Base-by-base conservation (phyloP, 2,329 filamentous ascomycete species). In the Allantophomopsis lycopodina region DNA sequence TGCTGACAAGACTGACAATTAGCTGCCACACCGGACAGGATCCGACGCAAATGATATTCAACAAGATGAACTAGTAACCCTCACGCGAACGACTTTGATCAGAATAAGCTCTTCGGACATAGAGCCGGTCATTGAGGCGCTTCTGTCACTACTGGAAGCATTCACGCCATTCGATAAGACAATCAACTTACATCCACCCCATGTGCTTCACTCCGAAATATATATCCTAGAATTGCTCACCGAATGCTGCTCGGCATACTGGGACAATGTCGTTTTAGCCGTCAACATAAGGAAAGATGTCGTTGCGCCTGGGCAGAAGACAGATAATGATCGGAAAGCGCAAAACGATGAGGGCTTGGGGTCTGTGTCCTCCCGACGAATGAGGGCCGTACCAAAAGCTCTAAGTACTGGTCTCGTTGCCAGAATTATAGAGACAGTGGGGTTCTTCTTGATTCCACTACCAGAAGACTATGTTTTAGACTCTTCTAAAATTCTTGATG, bases 21-120 rank as follows among this genome's bases (percentile, higher is more conserved):
- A 78, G 75, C 69, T 80, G 41, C 76, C 76, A 41, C 73, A 79
- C 60, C 68, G 72, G 46, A 76, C 73, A 41, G 74, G 75, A 50
- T 71, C 67, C 42, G 65, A 65, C 42, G 62, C 64, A 46, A 66
- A 71, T 50, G 69, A 72, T 47, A 65, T 78, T 44, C 60, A 64
- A 42, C 68, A 73, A 51, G 76, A 81, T 58, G 72, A 78, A 38
- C 64, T 79, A 44, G 66, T 76, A 38, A 60, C 66, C 42, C 71
- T 76, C 41, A 79, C 75, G 15, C 70, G 73, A 50, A 65, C 69
- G 18, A 79, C 74, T 5, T 64, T 81, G 38, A 62, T 80, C 45
- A 69, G 73, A 48, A 63, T 80, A 49, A 77, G 75, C 55, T 61
- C 62, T 34, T 63, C 64, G 31, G 67, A 78, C 44, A 54, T 34